Percentiles rank a stretch among this genome's conserved stretches.
phyloP scores from a whole-genome alignment of 2,329 filamentous ascomycete species.

The Aspergillus ustus region DNA sequence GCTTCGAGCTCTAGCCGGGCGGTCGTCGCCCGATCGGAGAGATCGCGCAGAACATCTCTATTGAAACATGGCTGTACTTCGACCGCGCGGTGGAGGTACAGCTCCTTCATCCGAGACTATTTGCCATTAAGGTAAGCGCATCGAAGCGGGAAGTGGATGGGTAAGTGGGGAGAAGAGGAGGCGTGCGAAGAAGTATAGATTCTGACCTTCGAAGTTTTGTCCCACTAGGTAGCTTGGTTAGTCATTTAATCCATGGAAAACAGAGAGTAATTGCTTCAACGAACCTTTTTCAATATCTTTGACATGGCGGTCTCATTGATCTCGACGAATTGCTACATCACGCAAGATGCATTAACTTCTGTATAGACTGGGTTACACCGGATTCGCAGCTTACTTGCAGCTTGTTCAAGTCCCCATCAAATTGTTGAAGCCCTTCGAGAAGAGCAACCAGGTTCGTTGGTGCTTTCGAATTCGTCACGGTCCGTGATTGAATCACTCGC shows the following conservation, averaged over 20 bases:
- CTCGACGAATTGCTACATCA: constrained; percentile 86
- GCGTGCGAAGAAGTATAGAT: constrained; percentile 2
- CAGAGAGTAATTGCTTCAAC: constrained; percentile 30
- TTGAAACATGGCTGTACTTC: constrained; percentile 99
- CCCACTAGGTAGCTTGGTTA: constrained; percentile 66
- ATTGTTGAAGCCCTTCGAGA: constrained; percentile 96
- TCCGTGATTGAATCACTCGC: constrained; percentile 80
- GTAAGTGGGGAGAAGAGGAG: not conserved
- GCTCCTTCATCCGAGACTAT: constrained; percentile 91
- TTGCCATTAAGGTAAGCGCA: constrained; percentile 36
- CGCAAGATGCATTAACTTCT: constrained; percentile 16
- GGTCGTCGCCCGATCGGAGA: constrained; percentile 97
- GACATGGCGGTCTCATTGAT: constrained; percentile 98
- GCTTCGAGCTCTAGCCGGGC: constrained; percentile 91
- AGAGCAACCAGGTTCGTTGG: constrained; percentile 94
- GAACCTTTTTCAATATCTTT: constrained; percentile 94
- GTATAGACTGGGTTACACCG: no score
- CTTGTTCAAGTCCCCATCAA: constrained; percentile 95
- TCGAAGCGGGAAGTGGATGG: not conserved
- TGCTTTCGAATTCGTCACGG: constrained; percentile 76
- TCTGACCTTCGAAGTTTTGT: constrained; percentile 91
- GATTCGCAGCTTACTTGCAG: constrained; percentile 61
- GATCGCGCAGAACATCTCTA: constrained; percentile 90
- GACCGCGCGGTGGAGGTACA: constrained; percentile 93
- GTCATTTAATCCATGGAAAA: constrained; percentile 17